Base-by-base conservation (phyloP, 257 asterid genomes). In the Lantana camara region DNA sequence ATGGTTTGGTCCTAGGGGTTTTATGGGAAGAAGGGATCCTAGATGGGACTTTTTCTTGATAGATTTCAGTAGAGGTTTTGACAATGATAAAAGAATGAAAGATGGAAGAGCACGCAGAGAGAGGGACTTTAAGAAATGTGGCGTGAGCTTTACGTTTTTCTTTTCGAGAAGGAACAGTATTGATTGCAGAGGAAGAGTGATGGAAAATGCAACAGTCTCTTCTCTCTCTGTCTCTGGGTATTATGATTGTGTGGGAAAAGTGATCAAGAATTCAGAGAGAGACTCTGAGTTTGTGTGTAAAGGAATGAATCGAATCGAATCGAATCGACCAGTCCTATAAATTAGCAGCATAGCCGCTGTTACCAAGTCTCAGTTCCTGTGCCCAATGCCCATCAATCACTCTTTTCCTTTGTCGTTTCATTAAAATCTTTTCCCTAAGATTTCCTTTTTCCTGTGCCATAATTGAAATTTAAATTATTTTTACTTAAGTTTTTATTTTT, bases 71-170 rank as follows among this genome's bases (percentile, higher is more conserved):
- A 47, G 70, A 64, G 63, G 22, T n/a, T 12, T 0, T 8, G 23
- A 9, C 11, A 49, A 55, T 57, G 51, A 72, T 51, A 5, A 23
- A n/a, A 11, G 71, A 71, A 16, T 54, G 49, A 44, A 42, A 56
- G 79, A 63, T 44, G 21, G 60, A 0, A 11, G 19, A 54, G 67
- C 60, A 63, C 47, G 79, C 72, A 74, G 75, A 16, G 38, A 37
- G 21, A 13, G 20, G 7, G 69, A 45, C 32, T 66, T 60, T 64
- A 60, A 35, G 4, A 35, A 4, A 4, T 35, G 71, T 78, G 76
- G 82, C 79, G 91, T 91, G 75, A 79, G 66, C 77, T 87, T 78
- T 83, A 90, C 95, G 97, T 81, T 82, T 74, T 77, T 66, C 70
- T 73, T 74, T 67, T 35, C 57, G 51, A 71, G 77, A 78, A 60